phyloP scores from a whole-genome alignment of 306 rosid species.

The Glycine latifolia region DNA sequence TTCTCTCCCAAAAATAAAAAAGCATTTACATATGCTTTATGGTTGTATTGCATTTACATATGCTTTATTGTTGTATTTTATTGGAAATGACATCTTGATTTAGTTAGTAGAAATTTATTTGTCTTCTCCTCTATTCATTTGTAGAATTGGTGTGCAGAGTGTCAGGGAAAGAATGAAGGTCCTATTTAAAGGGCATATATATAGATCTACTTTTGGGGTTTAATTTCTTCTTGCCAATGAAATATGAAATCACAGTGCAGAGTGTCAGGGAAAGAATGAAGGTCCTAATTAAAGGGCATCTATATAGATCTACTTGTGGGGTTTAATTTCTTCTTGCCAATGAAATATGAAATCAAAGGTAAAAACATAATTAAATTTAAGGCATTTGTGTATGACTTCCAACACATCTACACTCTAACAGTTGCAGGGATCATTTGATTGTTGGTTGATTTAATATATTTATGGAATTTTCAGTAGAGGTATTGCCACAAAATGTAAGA shows the following conservation, averaged over 20 bases:
- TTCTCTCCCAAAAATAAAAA: too few relatives aligned
- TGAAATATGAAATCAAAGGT: constrained; percentile 35
- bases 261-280: constrained; percentile 74
- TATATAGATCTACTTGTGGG: constrained; percentile 79
- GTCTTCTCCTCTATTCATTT: constrained; percentile 26
- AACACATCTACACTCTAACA: too few relatives aligned
- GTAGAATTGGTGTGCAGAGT: constrained; percentile 73
- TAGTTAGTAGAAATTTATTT: not conserved
- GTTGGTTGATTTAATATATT: too few relatives aligned
- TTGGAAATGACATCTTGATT: not conserved
- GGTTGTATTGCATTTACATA: too few relatives aligned
- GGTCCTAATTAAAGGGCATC: constrained; percentile 74
- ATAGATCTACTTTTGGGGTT: constrained; percentile 80
- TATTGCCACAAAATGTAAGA: too few relatives aligned
- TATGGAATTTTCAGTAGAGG: too few relatives aligned
- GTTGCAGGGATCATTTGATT: too few relatives aligned
- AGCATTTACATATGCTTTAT: too few relatives aligned
- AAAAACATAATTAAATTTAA: not conserved
- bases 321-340: constrained; percentile 88
- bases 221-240: constrained; percentile 88
- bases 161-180: constrained; percentile 76
- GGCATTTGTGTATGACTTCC: too few relatives aligned
- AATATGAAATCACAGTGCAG: constrained; percentile 17
- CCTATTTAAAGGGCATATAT: constrained; percentile 72
- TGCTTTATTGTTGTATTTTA: too few relatives aligned